Percentiles rank a stretch among this genome's conserved stretches.
phyloP scores from a whole-genome alignment of 306 rosid species.

The Abrus precatorius region DNA sequence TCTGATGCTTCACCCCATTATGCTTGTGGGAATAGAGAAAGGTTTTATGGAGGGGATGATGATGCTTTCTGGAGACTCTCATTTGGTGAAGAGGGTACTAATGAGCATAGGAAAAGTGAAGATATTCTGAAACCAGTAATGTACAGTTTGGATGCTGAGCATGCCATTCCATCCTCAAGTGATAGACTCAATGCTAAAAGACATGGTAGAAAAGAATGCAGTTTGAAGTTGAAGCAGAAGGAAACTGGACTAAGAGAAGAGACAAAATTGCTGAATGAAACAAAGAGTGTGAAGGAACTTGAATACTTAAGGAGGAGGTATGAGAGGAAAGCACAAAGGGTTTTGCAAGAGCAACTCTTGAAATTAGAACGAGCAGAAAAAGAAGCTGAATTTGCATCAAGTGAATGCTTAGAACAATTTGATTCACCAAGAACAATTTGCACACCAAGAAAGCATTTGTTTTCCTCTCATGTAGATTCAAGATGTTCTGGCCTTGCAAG shows the following conservation, averaged over 20 bases:
- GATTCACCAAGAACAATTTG: constrained; percentile 56
- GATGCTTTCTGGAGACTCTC: constrained; percentile 85
- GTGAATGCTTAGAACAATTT: constrained; percentile 42
- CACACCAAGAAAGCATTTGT: constrained; percentile 56
- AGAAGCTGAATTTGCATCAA: constrained; percentile 54
- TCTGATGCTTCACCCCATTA: constrained; percentile 48
- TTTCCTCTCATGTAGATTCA: constrained; percentile 44
- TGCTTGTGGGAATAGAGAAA: constrained; percentile 46
- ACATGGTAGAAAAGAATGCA: constrained; percentile 53
- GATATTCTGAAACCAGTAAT: constrained; percentile 46
- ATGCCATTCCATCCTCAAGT: constrained; percentile 40
- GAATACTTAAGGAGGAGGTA: constrained; percentile 56
- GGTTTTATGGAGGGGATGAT: constrained; percentile 65
- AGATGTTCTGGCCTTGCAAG: constrained; percentile 52
- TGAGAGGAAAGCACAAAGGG: constrained; percentile 55
- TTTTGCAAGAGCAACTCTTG: constrained; percentile 54
- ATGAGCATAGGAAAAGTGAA: constrained; percentile 52
- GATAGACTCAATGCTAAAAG: constrained; percentile 48
- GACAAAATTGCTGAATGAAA: constrained; percentile 46
- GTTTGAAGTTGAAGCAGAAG: constrained; percentile 51
- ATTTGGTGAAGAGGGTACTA: constrained; percentile 62
- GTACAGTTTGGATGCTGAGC: constrained; percentile 57
- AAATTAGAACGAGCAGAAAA: constrained; percentile 51
- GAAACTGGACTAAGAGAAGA: constrained; percentile 44
- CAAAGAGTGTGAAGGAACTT: constrained; percentile 50